These are phyloP conservation scores for Amaranthus tricolor DNA, from an alignment of 179 eudicot genomes.

Conservation along the genomic window DNA sequence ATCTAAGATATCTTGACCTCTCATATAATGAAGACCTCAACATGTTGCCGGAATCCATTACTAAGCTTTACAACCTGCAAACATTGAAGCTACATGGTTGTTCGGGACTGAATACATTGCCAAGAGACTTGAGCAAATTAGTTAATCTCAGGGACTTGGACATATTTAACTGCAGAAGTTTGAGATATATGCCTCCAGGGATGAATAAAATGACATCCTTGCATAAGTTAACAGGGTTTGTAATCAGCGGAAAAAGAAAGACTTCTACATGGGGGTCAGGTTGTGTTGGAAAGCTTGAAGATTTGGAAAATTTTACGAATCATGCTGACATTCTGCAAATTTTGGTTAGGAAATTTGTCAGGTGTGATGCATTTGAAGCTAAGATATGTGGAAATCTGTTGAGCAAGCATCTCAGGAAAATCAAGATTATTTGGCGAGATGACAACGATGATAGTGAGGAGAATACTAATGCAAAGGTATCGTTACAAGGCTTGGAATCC, in stretches of 20 bases:
- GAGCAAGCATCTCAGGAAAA: too few species aligned
- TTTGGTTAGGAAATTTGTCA: too few species aligned
- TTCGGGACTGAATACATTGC: neutral
- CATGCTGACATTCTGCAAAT: too few species aligned
- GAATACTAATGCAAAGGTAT: neutral
- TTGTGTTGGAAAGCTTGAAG: neutral
- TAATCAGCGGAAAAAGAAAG: neutral
- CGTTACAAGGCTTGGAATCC: slow-evolving; percentile 8
- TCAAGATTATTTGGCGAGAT: too few species aligned
- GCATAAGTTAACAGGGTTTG: neutral
- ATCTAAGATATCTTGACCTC: slow-evolving; percentile 21
- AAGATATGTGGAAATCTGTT: too few species aligned
- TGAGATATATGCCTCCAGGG: slow-evolving; percentile 11
- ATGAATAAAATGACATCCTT: slow-evolving; percentile 2
- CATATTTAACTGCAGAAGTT: neutral
- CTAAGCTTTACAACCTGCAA: slow-evolving; percentile 8
- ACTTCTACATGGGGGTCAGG: neutral
- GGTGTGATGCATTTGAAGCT: too few species aligned
- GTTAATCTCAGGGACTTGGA: slow-evolving; percentile 9
- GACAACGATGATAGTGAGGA: neutral
- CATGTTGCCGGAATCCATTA: slow-evolving; percentile 5
- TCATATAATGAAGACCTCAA: accelerated
- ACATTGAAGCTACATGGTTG: neutral
- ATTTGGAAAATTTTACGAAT: neutral
- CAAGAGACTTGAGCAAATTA: slow-evolving; percentile 10